Conservation (phyloP, 805 yeast species). For the Jamesozyma jinghongensis region DNA sequence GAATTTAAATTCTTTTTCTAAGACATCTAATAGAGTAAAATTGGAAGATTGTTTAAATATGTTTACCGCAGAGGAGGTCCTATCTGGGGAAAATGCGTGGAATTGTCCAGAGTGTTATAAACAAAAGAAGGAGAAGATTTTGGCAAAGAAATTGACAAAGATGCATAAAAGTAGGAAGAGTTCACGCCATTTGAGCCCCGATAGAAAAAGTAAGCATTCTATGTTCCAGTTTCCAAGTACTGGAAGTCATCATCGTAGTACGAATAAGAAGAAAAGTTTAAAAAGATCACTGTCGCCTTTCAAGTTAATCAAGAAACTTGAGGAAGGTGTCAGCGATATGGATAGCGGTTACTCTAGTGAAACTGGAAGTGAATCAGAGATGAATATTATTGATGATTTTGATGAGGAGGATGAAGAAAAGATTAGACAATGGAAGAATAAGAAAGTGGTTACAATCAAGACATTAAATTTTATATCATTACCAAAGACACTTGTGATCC, state of each 20-base stretch:
- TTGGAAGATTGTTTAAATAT: slow-evolving; percentile 56
- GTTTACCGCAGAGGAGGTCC: slow-evolving; percentile 54
- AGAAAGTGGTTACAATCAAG: slow-evolving; percentile 45
- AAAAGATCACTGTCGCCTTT: slow-evolving; percentile 28
- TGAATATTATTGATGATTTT: slow-evolving; percentile 2
- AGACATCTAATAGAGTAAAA: slow-evolving; percentile 29
- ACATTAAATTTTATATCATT: slow-evolving; percentile 64
- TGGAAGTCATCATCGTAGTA: not conserved
- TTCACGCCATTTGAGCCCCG: not conserved
- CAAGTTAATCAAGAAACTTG: slow-evolving; percentile 12
- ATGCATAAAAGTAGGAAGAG: not conserved
- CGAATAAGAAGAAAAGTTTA: not conserved
- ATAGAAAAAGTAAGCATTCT: not conserved
- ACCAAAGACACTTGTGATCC: slow-evolving; percentile 73
- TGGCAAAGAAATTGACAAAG: not conserved
- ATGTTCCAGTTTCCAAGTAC: slow-evolving; percentile 4
- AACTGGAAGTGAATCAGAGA: slow-evolving; percentile 1
- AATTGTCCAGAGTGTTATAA: slow-evolving; percentile 60
- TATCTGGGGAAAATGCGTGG: slow-evolving; percentile 75
- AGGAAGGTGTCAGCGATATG: not conserved
- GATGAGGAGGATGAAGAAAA: slow-evolving; percentile 4
- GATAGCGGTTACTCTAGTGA: not conserved
- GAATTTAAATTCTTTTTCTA: slow-evolving; percentile 11
- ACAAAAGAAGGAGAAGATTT: slow-evolving; percentile 1
- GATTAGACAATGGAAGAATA: slow-evolving; percentile 10